phyloP scores from a whole-genome alignment of 495 filamentous ascomycete species.

The Trichoderma gamsii region DNA sequence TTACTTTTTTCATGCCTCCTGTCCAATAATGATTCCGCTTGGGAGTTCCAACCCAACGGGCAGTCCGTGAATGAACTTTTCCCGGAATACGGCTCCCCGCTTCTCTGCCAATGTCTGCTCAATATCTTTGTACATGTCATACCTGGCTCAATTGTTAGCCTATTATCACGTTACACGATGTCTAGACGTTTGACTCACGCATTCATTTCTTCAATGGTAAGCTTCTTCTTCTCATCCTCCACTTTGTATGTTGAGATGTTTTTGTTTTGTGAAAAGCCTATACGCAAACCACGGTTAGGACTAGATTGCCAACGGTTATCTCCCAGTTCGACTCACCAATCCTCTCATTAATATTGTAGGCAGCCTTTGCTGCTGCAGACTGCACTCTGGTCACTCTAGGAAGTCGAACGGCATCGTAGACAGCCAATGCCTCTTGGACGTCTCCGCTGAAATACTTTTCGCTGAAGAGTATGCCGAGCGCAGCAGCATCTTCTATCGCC shows the following conservation, averaged over 20 bases:
- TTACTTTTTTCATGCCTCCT: neutral
- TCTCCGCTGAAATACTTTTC: constrained; percentile 24
- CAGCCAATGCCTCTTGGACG: constrained; percentile 35
- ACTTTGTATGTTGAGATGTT: constrained; percentile 38
- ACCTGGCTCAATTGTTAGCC: constrained; percentile 24
- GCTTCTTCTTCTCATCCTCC: constrained; percentile 38
- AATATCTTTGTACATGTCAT: constrained; percentile 46
- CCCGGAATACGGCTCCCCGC: constrained; percentile 23
- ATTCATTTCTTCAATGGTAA: constrained; percentile 50
- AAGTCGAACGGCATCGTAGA: constrained; percentile 46
- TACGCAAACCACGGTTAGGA: neutral
- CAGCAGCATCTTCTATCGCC: constrained; percentile 38
- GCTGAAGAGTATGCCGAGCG: constrained; percentile 31
- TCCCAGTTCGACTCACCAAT: constrained; percentile 29
- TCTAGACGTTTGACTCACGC: constrained; percentile 28
- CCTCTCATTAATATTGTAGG: constrained; percentile 45
- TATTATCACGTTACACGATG: neutral
- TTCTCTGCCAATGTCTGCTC: constrained; percentile 33
- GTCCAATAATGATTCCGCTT: constrained; percentile 26
- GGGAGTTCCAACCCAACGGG: constrained; percentile 37
- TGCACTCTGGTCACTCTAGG: constrained; percentile 42
- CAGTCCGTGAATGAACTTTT: constrained; percentile 32
- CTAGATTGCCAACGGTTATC: neutral
- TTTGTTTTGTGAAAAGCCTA: constrained; percentile 44
- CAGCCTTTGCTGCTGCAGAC: constrained; percentile 39